Conservation (phyloP, 1,284 basidiomycete species). For the Malassezia furfur region DNA sequence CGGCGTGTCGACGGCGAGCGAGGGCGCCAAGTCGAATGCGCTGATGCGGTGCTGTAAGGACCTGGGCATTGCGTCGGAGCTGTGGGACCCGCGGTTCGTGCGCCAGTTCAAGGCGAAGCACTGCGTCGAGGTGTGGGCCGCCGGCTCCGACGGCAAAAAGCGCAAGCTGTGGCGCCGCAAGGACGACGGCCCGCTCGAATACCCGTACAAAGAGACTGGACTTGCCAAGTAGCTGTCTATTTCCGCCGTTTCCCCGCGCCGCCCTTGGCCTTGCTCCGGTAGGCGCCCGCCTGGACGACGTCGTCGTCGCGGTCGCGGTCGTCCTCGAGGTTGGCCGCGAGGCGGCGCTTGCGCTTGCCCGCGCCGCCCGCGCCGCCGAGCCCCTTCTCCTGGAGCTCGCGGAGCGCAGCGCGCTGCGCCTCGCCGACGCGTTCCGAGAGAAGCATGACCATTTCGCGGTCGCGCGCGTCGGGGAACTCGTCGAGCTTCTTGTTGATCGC, state of each 20-base stretch:
- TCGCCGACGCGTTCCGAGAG: slow-evolving; percentile 82
- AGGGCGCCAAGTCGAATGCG: slow-evolving; percentile 92
- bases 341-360: slow-evolving; percentile 34
- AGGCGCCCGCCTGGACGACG: slow-evolving; percentile 26
- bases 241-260: slow-evolving; percentile 4
- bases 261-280: slow-evolving; percentile 13
- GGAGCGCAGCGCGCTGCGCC: slow-evolving; percentile 70
- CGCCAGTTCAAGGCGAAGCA: slow-evolving; percentile 79
- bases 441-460: slow-evolving; percentile 79
- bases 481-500: slow-evolving; percentile 89
- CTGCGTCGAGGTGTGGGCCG: slow-evolving; percentile 69
- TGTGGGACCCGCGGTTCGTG: slow-evolving; percentile 95
- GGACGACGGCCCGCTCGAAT: slow-evolving; percentile 41
- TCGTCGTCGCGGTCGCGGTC: slow-evolving; percentile 47
- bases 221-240: neutral
- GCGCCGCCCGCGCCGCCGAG: slow-evolving; percentile 33
- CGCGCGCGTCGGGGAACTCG: slow-evolving; percentile 65
- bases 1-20: slow-evolving; percentile 84
- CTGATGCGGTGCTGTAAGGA: slow-evolving; percentile 98
- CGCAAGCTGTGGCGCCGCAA: slow-evolving; percentile 47
- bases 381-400: slow-evolving; percentile 53
- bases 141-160: slow-evolving; percentile 70
- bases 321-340: slow-evolving; percentile 23
- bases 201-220: slow-evolving; percentile 46
- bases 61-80: slow-evolving; percentile 85